These are phyloP conservation scores for Naganishia vaughanmartiniae DNA, from an alignment of 768 basidiomycete species.

Conservation along the genomic window DNA sequence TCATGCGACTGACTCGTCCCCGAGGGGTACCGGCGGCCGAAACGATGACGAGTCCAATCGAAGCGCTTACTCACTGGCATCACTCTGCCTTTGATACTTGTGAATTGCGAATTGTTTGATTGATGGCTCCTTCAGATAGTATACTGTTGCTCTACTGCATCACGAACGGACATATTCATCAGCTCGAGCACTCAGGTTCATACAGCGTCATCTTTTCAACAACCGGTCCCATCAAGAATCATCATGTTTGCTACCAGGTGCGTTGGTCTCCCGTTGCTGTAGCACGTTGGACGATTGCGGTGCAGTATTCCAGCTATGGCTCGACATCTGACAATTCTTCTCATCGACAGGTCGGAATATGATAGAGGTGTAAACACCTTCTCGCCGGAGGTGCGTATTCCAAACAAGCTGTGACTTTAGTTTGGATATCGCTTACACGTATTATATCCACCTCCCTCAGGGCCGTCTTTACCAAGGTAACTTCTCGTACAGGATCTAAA, in stretches of 20 bases:
- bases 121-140: not conserved
- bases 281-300: not conserved
- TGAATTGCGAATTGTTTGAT: too few relatives aligned
- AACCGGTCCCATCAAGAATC: not conserved
- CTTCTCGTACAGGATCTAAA: not conserved
- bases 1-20: not conserved
- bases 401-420: not conserved
- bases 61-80: constrained; percentile 21
- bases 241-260: constrained; percentile 18
- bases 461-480: constrained; percentile 96
- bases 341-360: constrained; percentile 47
- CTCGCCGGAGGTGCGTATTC: constrained; percentile 65
- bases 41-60: constrained; percentile 25
- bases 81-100: too few relatives aligned
- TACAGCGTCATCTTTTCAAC: too few relatives aligned
- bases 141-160: not conserved
- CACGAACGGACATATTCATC: not conserved
- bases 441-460: constrained; percentile 47
- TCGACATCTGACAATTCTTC: not conserved
- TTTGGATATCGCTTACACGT: not conserved
- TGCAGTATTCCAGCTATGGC: not conserved
- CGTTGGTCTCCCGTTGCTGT: not conserved
- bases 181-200: not conserved
- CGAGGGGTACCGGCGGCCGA: constrained; percentile 2
- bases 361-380: constrained; percentile 99